Percentiles rank a stretch among this genome's conserved stretches.
phyloP scores from a whole-genome alignment of 2,329 filamentous ascomycete species.

The Nemania sp. region DNA sequence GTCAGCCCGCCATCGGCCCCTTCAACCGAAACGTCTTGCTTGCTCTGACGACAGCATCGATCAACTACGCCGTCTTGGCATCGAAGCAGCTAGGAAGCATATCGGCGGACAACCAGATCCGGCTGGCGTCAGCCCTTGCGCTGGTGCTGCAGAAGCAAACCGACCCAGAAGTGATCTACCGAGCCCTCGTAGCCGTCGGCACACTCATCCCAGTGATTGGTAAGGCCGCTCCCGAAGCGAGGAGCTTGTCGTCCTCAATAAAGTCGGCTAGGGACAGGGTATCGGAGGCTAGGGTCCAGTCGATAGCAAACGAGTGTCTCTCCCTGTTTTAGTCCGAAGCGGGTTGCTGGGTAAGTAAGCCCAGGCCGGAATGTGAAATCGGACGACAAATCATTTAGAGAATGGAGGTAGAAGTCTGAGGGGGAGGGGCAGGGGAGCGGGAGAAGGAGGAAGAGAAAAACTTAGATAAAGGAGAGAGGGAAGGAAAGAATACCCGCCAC shows the following conservation, averaged over 20 bases:
- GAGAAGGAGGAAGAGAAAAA: no score
- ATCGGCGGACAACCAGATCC: constrained; percentile 48
- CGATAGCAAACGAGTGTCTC: constrained; percentile 53
- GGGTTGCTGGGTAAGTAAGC: no score
- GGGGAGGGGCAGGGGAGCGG: no score
- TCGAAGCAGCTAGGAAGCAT: constrained; percentile 45
- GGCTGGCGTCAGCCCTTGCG: constrained; percentile 64
- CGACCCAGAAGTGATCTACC: constrained; percentile 83
- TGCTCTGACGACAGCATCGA: constrained; percentile 77
- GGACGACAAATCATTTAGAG: no score
- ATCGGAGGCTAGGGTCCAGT: constrained; percentile 53
- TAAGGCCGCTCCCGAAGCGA: constrained; percentile 48
- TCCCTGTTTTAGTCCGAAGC: constrained; percentile 35
- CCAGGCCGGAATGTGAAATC: no score
- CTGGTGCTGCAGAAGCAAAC: constrained; percentile 67
- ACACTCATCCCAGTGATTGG: constrained; percentile 70
- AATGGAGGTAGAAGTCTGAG: neutral
- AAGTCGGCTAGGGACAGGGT: constrained; percentile 49
- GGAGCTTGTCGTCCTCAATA: constrained; percentile 50
- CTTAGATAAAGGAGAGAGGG: no score
- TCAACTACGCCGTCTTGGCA: constrained; percentile 83
- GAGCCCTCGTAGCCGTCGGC: constrained; percentile 80
- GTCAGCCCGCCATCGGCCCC: constrained; percentile 51
- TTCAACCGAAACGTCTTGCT: constrained; percentile 80
- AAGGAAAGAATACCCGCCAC: no score